Evolutionary conservation across 768 basidiomycete species (phyloP), one percentile per base, ranked within the genome.

Genomic region (Amylocystis lapponica): DNA sequence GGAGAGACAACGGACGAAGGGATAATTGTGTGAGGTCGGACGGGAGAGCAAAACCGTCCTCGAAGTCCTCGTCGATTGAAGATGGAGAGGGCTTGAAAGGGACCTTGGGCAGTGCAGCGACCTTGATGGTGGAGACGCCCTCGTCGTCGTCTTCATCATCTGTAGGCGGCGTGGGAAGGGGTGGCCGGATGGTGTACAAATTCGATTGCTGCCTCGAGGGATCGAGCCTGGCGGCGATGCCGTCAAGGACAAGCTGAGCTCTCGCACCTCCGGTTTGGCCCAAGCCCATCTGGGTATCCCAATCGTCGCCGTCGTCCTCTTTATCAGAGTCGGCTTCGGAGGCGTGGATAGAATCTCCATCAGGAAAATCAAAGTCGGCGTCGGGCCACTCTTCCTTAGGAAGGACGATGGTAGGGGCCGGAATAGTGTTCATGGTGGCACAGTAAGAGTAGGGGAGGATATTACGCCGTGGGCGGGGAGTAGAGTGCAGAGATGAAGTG

Each of bases 311-410:
- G 39, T 70, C 57, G 34, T 75, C 77, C 39, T 78, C 79, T 65
- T 74, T 83, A 70, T 84, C 82, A 17, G 74, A 73, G 50, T 76
- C 75, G 14, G 66, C 63, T 51, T 71, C 75, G 20, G 72, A 72
- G 27, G 81, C 63, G 52, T 82, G 78, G 39, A 87, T 74, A 37
- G 78, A 70, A 36, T 76, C 76, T 32, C 78, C 87, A 36, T 91
- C 88, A 42, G 84, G 81, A 17, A 91, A 68, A 60, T 89, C 88
- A 59, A 91, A 90, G 65, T 91, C 88, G 48, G 84, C 83, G 63
- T 91, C 88, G 33, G 78, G 74, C 87, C 88, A 91, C 68, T 89
- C 86, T 65, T 91, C 87, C 49, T 76, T 75, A 43, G 72, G 62
- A 29, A 71, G 56, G 31, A 68, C 63, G 49, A 73, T 67, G 35